Conservation (phyloP, 2,329 filamentous ascomycete species). For the Colletotrichum spaethianum region DNA sequence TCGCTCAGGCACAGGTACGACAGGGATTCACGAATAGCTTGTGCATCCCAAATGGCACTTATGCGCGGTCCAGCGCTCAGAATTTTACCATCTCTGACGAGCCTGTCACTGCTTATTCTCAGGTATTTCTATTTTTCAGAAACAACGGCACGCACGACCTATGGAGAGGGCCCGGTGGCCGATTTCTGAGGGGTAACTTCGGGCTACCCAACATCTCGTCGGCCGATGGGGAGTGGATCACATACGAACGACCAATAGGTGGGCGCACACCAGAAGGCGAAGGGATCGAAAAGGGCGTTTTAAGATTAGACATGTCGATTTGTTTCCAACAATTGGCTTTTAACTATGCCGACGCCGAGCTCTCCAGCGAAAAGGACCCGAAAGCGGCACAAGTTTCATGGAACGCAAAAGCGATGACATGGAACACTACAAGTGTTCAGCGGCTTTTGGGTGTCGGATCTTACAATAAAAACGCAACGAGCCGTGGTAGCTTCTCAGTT, state of each 20-base stretch:
- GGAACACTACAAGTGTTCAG: conserved; percentile 37
- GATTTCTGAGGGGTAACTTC: background rate
- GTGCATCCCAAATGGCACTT: conserved; percentile 9
- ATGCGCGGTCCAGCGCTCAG: conserved; percentile 2
- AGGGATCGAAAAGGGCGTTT: conserved; percentile 23
- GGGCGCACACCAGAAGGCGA: background rate
- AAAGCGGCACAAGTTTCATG: conserved; percentile 36
- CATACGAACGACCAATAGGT: background rate
- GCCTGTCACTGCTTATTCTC: background rate
- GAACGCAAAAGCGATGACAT: conserved; percentile 31
- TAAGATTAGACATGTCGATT: conserved; percentile 38
- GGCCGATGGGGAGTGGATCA: conserved; percentile 19
- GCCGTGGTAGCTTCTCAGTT: conserved; percentile 41
- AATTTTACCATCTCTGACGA: conserved; percentile 15
- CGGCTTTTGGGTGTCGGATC: conserved; percentile 40
- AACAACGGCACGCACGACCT: conserved; percentile 13
- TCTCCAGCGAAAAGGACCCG: conserved; percentile 42
- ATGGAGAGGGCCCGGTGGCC: background rate
- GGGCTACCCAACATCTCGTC: background rate
- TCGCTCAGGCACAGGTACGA: background rate
- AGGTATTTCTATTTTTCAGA: conserved; percentile 8
- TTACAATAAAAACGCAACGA: background rate
- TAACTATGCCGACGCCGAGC: conserved; percentile 42
- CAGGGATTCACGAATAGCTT: conserved; percentile 4
- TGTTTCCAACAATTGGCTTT: conserved; percentile 42